These are phyloP conservation scores for Nicotiana undulata DNA, from an alignment of 257 asterid species.

Conservation along the genomic window DNA sequence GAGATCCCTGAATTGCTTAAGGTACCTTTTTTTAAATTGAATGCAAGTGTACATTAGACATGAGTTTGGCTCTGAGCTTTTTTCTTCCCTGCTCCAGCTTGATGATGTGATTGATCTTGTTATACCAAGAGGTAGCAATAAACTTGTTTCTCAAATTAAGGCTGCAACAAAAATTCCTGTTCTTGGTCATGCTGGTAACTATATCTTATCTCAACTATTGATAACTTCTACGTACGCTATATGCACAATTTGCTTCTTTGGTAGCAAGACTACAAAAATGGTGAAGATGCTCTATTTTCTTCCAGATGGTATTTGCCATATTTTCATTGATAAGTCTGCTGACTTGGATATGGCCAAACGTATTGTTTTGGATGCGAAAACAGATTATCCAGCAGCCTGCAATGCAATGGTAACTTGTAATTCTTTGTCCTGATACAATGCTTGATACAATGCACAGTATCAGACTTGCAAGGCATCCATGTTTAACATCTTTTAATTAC, in stretches of 20 bases:
- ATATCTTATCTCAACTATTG: not conserved
- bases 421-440: not conserved
- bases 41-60: not conserved
- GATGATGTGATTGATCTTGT: constrained; percentile 87
- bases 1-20: constrained; percentile 77
- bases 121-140: constrained; percentile 90
- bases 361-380: constrained; percentile 60
- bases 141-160: constrained; percentile 82
- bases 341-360: constrained; percentile 63
- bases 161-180: constrained; percentile 77
- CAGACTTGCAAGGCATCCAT: not conserved
- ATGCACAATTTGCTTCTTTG: not conserved
- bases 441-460: not conserved
- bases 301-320: constrained; percentile 82
- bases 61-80: not conserved
- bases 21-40: constrained; percentile 27
- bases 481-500: constrained; percentile 1
- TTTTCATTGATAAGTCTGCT: constrained; percentile 65
- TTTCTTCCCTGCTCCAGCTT: constrained; percentile 35
- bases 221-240: not conserved
- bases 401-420: constrained; percentile 59
- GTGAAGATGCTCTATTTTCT: constrained; percentile 9
- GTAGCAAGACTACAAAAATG: not conserved
- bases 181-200: constrained; percentile 81
- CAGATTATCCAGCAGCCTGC: constrained; percentile 87